A percentile compares a stretch with the other conserved stretches of the same genome.
These are phyloP conservation scores for Tritrichomonas foetus DNA, from an alignment of 208 protist species.

Conservation along the genomic window DNA sequence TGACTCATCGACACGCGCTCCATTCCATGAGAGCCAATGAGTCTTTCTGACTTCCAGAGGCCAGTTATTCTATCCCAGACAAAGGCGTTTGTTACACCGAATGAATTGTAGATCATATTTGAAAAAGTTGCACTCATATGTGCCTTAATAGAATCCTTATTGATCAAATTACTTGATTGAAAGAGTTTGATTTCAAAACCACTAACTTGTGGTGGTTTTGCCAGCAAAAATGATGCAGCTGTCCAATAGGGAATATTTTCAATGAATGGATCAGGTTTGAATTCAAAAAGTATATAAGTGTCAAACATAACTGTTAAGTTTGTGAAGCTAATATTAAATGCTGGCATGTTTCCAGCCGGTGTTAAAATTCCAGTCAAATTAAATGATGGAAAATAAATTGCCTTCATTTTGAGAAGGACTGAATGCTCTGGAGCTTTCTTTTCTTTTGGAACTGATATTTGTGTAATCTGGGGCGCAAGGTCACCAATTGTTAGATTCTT, in stretches of 20 bases:
- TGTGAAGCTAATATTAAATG: not conserved
- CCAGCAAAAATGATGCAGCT: not conserved
- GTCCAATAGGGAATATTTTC: not conserved
- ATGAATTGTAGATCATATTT: not conserved
- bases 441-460: not conserved
- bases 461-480: not conserved
- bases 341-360: not conserved
- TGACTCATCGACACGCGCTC: not conserved
- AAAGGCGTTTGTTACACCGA: not conserved
- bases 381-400: slow-evolving; percentile 6
- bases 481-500: not conserved
- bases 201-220: not conserved
- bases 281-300: not conserved
- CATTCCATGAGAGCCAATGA: not conserved
- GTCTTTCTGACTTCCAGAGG: not conserved
- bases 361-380: not conserved
- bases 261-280: not conserved
- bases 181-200: not conserved
- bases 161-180: not conserved
- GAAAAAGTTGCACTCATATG: not conserved
- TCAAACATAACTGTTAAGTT: not conserved
- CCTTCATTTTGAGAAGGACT: not conserved
- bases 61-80: not conserved
- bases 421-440: not conserved
- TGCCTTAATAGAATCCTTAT: not conserved